Percentiles rank a stretch among this genome's conserved stretches.
Conservation (phyloP, 2,329 filamentous ascomycete genomes). For the Ceratocystis cubensis region DNA sequence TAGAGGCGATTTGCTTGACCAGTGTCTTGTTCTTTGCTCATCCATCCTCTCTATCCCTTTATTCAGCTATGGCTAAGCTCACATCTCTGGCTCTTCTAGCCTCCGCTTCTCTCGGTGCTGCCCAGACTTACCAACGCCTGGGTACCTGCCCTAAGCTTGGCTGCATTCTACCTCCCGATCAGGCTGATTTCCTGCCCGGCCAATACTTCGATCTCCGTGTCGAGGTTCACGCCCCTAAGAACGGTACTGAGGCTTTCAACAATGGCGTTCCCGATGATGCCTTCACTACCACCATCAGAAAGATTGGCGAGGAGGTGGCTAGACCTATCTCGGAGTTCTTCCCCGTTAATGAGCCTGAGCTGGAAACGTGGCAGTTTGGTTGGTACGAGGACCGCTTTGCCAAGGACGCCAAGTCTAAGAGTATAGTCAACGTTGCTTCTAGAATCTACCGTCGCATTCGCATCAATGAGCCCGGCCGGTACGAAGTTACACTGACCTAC, state of each 20-base stretch:
- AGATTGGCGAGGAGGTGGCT: constrained; percentile 40
- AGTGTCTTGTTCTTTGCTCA: background rate
- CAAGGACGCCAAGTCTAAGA: constrained; percentile 53
- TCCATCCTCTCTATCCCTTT: no score
- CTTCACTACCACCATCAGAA: constrained; percentile 63
- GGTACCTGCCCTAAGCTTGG: constrained; percentile 47
- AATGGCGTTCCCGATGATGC: constrained; percentile 55
- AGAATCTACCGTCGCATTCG: constrained; percentile 67
- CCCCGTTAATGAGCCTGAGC: constrained; percentile 50
- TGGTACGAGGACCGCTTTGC: constrained; percentile 81
- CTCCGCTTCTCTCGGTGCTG: constrained; percentile 26
- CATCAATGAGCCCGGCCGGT: constrained; percentile 66
- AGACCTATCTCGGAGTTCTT: constrained; percentile 54
- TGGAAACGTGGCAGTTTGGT: constrained; percentile 70
- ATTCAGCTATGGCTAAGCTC: constrained; percentile 16
- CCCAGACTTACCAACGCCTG: constrained; percentile 48
- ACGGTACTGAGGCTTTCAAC: constrained; percentile 67
- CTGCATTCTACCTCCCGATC: constrained; percentile 48
- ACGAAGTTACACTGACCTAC: constrained; percentile 63
- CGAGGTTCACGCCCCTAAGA: constrained; percentile 68
- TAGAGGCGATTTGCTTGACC: background rate
- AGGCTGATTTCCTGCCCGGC: constrained; percentile 69
- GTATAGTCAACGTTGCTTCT: constrained; percentile 65
- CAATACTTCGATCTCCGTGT: constrained; percentile 76
- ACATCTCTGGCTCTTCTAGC: constrained; percentile 17